Conservation (phyloP, 2,329 filamentous ascomycete species). For the Botrytis sinoallii region DNA sequence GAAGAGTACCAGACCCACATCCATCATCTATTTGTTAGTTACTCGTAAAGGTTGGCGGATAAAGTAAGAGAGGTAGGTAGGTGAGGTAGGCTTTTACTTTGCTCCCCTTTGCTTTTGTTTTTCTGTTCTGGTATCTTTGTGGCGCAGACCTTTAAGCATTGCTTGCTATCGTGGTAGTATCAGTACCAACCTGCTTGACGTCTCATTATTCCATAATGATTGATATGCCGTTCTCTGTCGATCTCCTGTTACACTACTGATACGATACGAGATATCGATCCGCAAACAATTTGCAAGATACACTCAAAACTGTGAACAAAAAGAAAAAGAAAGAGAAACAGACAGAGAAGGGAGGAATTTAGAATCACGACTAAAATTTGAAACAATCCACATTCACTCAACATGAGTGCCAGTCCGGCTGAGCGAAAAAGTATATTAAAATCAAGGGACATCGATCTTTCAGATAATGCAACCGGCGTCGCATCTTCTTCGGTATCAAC, state of each 20-base stretch:
- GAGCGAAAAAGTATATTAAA: neutral
- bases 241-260: constrained; percentile 9
- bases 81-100: neutral
- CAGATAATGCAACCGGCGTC: neutral
- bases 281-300: neutral
- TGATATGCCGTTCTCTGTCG: neutral
- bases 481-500: neutral
- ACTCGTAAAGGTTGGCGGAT: neutral
- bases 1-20: neutral
- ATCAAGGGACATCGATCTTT: neutral
- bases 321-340: neutral
- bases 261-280: constrained; percentile 4
- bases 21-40: neutral
- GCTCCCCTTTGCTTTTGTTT: neutral
- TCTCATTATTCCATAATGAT: constrained; percentile 4
- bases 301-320: neutral
- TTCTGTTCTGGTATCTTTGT: neutral
- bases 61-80: neutral
- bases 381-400: constrained; percentile 1
- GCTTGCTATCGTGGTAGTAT: neutral
- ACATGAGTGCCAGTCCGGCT: neutral
- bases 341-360: neutral
- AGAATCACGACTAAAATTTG: neutral
- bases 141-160: constrained; percentile 1
- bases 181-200: neutral